Percentiles rank a stretch among this genome's conserved stretches.
Evolutionary conservation across 2,329 filamentous ascomycete species (phyloP).

Genomic region (Cladobotryum mycophilum): DNA sequence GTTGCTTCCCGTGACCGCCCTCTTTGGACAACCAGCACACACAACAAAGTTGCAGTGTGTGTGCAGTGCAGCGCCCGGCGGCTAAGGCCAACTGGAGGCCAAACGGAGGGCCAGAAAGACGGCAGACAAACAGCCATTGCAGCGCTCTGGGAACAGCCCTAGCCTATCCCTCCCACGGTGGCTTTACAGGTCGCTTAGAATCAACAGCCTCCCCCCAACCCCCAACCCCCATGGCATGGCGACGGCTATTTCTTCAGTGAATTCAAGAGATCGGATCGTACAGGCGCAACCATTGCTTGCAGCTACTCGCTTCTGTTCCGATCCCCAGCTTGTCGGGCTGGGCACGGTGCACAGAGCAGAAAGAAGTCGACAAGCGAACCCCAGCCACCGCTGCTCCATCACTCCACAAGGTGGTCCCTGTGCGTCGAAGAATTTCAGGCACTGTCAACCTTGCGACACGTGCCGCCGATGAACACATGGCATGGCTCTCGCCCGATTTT

Average conservation of each 20-base stretch:
- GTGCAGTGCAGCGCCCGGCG: neutral
- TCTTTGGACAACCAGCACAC: neutral
- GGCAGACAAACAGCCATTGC: neutral
- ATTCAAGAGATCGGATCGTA: conserved; percentile 10
- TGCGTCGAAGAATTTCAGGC: neutral
- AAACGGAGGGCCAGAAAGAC: neutral
- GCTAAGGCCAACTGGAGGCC: neutral
- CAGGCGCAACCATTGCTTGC: conserved; percentile 2
- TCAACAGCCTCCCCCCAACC: neutral
- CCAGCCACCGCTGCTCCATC: neutral
- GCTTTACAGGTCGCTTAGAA: conserved; percentile 1
- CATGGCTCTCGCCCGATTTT: neutral
- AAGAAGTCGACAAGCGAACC: neutral
- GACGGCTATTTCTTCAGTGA: neutral
- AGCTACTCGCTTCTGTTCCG: neutral
- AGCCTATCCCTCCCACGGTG: neutral
- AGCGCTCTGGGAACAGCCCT: neutral
- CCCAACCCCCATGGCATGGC: too few relatives aligned
- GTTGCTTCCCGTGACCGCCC: neutral
- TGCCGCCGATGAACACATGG: neutral
- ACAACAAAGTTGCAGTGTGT: too few relatives aligned
- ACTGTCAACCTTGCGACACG: neutral
- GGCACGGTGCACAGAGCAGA: conserved; percentile 6
- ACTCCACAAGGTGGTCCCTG: neutral
- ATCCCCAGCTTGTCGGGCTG: conserved; percentile 1